Conservation (phyloP, 306 rosid genomes). For the Canavalia ensiformis region DNA sequence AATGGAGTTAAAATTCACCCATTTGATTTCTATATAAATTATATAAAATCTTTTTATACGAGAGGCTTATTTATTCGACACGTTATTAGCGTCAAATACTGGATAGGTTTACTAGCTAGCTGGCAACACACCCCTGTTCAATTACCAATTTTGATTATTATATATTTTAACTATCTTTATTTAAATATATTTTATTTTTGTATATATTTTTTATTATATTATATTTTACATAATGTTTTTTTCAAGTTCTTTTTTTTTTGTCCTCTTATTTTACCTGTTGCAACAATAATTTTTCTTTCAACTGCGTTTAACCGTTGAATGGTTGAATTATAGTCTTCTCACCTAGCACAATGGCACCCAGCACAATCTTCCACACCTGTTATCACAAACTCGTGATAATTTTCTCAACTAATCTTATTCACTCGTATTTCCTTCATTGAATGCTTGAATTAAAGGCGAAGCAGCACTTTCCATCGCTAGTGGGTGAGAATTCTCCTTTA, state of each 20-base stretch:
- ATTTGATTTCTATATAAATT: not conserved
- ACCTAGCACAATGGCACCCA: not conserved
- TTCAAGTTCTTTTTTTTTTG: no score
- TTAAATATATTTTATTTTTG: no score
- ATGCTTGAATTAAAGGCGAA: constrained; percentile 47
- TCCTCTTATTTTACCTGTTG: no score
- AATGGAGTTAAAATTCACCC: not conserved
- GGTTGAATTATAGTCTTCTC: no score
- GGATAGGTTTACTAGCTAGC: no score
- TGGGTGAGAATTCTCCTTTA: constrained; percentile 44
- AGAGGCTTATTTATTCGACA: not conserved
- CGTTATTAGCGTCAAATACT: not conserved
- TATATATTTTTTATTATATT: no score
- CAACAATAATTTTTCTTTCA: no score
- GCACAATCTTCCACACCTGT: not conserved
- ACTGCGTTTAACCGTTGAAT: no score
- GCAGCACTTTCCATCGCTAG: constrained; percentile 43
- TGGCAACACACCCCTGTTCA: no score
- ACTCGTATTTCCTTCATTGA: constrained; percentile 41
- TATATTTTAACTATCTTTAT: no score
- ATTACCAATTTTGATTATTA: no score
- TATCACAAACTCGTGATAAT: not conserved
- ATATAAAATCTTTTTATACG: not conserved
- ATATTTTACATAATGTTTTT: no score
- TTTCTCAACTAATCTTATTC: constrained; percentile 50